Evolutionary conservation across 192 early-diverging fungal genomes (phyloP), one percentile per base, ranked within the genome.

Genomic region (Backusella parvicylindrica): DNA sequence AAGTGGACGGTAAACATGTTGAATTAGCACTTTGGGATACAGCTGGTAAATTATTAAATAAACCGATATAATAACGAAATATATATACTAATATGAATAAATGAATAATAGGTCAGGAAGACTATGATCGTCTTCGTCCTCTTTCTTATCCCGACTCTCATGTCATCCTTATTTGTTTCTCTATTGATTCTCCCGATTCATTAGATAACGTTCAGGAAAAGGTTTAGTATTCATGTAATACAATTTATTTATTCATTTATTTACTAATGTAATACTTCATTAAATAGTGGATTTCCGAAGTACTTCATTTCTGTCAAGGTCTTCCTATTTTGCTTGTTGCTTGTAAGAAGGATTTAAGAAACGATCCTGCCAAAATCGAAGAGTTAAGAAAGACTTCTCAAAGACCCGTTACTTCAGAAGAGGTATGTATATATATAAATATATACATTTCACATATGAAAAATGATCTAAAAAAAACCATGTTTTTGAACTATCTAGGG

Each of bases 11-110:
- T 74, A 91, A 91, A 77, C 83, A 83, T 35, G 92, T 97, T n/a
- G 92, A 97, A 82, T 84, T 99, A 36, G 94, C 93, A 35, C 84
- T 98, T 23, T 99, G 96, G 95, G 97, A 99, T 91, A 98, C 97
- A 70, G 96, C 97, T 64, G 78, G 78, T 74, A 73, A 72, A 71
- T 15, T 18, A 28, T n/a, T 23, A 41, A 49, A 30, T 31, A 12
- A 53, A 23, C 41, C 13, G 38, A 26, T 33, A 38, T 31, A 43
- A 35, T 56, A 50, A 38, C 18, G 35, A 70, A n/a, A 66, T 33
- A 43, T 49, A 3, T 13, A 67, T 67, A 21, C 7, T 23, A 53
- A 23, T 18, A n/a, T n/a, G 3, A 21, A 23, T 32, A 64, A 28
- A 26, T 63, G 7, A 66, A 43, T 6, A 66, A 31, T 83, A 87